phyloP scores from a whole-genome alignment of 2,329 filamentous ascomycete species.

The Cladosporium sp. region DNA sequence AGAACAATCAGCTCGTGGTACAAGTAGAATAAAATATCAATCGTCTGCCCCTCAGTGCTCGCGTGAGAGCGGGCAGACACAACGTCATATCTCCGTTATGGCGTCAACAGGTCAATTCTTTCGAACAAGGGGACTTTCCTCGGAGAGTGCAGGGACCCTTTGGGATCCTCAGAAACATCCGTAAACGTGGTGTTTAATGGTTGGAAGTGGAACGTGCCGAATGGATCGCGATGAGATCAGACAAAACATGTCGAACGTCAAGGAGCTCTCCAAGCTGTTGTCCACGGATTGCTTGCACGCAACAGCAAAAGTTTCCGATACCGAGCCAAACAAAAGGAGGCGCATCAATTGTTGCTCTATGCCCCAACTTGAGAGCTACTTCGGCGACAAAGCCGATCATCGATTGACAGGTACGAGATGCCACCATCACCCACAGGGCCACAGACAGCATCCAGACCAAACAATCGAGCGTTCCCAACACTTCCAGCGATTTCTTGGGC shows the following conservation, averaged over 20 bases:
- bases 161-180: not conserved
- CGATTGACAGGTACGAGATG: not conserved
- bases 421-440: not conserved
- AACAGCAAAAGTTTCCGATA: no score
- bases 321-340: no score
- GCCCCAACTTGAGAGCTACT: not conserved
- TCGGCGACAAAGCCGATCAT: not conserved
- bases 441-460: not conserved
- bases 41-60: constrained; percentile 4
- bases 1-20: not conserved
- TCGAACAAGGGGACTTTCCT: not conserved
- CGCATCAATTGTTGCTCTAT: not conserved
- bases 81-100: constrained; percentile 13
- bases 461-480: not conserved
- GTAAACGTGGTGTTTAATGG: not conserved
- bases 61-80: constrained; percentile 1
- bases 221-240: not conserved
- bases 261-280: not conserved
- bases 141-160: constrained; percentile 5
- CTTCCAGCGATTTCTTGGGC: constrained; percentile 6
- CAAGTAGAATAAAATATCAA: constrained; percentile 7
- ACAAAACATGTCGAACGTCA: not conserved
- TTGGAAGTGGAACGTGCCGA: not conserved
- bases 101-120: constrained; percentile 9
- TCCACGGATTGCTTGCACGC: no score